These are phyloP conservation scores for Raffaelea albimanens DNA, from an alignment of 2,329 filamentous ascomycete genomes.

Conservation along the genomic window DNA sequence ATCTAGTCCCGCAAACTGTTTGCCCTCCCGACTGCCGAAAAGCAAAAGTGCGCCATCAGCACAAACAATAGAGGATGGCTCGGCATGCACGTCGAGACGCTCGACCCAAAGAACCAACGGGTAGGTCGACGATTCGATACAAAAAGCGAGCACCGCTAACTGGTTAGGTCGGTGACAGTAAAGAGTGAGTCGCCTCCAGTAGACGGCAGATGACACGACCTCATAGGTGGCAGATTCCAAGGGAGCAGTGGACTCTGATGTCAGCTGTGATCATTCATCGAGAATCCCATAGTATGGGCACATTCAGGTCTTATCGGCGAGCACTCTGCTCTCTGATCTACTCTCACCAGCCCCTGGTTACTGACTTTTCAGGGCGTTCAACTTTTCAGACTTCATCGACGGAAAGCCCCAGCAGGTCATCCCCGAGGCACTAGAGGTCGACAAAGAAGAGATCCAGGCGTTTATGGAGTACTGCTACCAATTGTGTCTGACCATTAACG, in stretches of 20 bases:
- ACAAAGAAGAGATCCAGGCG: slow-evolving; percentile 50
- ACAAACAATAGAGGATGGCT: slow-evolving; percentile 84
- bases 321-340: too few species aligned
- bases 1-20: slow-evolving; percentile 64
- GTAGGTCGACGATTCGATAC: slow-evolving; percentile 27
- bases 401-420: slow-evolving; percentile 69
- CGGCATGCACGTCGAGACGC: slow-evolving; percentile 75
- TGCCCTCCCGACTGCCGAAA: slow-evolving; percentile 58
- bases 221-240: too few species aligned
- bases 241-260: too few species aligned
- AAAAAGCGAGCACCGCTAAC: neutral
- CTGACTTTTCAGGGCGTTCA: slow-evolving; percentile 61
- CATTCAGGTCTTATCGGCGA: too few species aligned
- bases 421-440: slow-evolving; percentile 49
- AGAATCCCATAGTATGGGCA: too few species aligned
- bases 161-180: slow-evolving; percentile 68
- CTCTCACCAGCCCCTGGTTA: neutral
- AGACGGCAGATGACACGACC: too few species aligned
- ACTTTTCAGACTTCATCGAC: slow-evolving; percentile 69
- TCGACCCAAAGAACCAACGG: slow-evolving; percentile 76
- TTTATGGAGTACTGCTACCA: slow-evolving; percentile 65
- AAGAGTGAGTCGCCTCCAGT: slow-evolving; percentile 68
- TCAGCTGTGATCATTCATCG: too few species aligned
- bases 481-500: slow-evolving; percentile 64
- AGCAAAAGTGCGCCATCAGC: slow-evolving; percentile 64